Evolutionary conservation across 176 grass and related monocot genomes (phyloP), one percentile per base, ranked within the genome.

Genomic region (Typha latifolia): DNA sequence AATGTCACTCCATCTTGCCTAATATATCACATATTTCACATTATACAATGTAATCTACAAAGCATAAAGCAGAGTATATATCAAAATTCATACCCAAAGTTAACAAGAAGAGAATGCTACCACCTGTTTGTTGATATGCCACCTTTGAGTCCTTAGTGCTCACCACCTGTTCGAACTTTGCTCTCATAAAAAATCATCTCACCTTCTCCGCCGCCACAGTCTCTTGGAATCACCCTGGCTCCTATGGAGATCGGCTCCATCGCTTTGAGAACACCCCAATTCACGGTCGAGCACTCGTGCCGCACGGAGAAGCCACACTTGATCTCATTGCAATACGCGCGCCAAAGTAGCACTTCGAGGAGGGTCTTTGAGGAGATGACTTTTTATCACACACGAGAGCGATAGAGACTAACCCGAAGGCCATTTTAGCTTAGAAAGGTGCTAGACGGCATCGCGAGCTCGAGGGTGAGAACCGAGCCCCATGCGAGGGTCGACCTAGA

Each of bases 171-270:
- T 96, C 93, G 62, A 96, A 91, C 53, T 80, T 78, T 19, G 93
- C 93, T 61, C 93, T 86, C 93, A 96, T 91, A 26, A 85, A 91
- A 96, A 88, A 96, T 96, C 72, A 91, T 82, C 83, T 96, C 93
- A 14, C 85, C 88, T 14, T 77, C 73, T 10, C 73, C 85, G 32
- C 76, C 78, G 49, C 85, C 82, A 47, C 67, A 80, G 20, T 77
- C 78, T 13, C 73, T 83, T 13, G 88, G 93, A 49, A 95, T 83
- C 70, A 95, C 86, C 2, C 86, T 86, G 0, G 90, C 90, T 29
- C 90, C 90, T 80, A 90, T 90, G 14, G 90, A 95, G 49, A 95
- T 86, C 66, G 83, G 83, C 81, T 90, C 80, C 50, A 95, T 66
- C 16, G 86, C 64, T 16, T 78, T 75, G 70, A 92, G 78, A 63